These are phyloP conservation scores for Plasmopara muralis DNA, from an alignment of 352 stramenopile species.

Conservation along the genomic window DNA sequence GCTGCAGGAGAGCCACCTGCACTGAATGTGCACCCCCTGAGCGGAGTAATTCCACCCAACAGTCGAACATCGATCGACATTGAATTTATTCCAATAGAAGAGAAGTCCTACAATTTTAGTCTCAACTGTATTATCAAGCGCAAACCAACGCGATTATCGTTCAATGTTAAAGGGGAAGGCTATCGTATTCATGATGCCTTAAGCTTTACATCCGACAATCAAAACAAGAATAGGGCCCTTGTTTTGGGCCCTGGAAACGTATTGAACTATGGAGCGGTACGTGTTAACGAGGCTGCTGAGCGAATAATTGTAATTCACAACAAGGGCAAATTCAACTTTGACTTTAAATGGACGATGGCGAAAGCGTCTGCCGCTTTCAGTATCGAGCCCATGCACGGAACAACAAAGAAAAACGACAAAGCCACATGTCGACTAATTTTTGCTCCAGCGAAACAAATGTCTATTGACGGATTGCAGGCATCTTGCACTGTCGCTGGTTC, in stretches of 20 bases:
- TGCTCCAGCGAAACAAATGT: slow-evolving; percentile 12
- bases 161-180: too few species aligned
- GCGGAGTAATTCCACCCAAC: slow-evolving; percentile 85
- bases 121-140: slow-evolving; percentile 27
- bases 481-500: slow-evolving; percentile 84
- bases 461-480: slow-evolving; percentile 61
- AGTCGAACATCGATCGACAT: slow-evolving; percentile 76
- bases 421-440: slow-evolving; percentile 70
- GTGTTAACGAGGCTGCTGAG: too few species aligned
- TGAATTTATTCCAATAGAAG: slow-evolving; percentile 86
- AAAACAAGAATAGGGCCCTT: too few species aligned
- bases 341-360: slow-evolving; percentile 79
- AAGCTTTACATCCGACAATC: too few species aligned
- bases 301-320: slow-evolving; percentile 88
- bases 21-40: slow-evolving; percentile 81
- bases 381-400: slow-evolving; percentile 74
- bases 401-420: slow-evolving; percentile 86
- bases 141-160: too few species aligned
- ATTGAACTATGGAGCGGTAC: too few species aligned
- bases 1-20: slow-evolving; percentile 73
- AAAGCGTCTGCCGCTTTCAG: slow-evolving; percentile 37
- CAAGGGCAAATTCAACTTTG: slow-evolving; percentile 93
- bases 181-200: too few species aligned
- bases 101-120: slow-evolving; percentile 93
- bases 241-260: too few species aligned